These are phyloP conservation scores for Acanthamoeba lenticulata DNA, from an alignment of 208 protist species.

Conservation along the genomic window DNA sequence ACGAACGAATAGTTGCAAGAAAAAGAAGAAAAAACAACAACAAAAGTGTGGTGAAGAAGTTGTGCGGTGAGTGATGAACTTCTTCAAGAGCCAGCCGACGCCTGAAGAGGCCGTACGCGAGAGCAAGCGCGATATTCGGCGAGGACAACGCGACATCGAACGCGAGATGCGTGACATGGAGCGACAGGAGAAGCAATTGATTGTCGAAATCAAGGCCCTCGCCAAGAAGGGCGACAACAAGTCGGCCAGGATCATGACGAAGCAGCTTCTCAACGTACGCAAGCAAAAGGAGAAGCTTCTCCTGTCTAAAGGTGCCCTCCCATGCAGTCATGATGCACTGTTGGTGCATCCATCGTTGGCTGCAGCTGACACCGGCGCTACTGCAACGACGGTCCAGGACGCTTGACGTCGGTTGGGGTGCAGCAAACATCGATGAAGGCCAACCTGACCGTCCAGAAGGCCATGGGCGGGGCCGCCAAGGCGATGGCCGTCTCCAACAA, in stretches of 20 bases:
- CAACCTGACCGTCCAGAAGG: conserved; percentile 33
- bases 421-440: conserved; percentile 49
- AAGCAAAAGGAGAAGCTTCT: conserved; percentile 21
- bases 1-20: no score
- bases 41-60: no score
- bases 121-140: neutral
- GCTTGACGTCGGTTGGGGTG: neutral
- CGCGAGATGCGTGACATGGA: conserved; percentile 4
- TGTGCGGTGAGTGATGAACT: neutral
- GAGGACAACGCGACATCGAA: neutral
- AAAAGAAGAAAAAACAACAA: no score
- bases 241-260: neutral
- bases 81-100: conserved; percentile 22
- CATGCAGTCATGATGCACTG: neutral
- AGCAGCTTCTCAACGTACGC: neutral
- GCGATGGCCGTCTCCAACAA: conserved; percentile 62
- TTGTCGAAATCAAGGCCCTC: conserved; percentile 53
- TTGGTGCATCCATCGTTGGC: neutral
- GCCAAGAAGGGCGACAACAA: conserved; percentile 8
- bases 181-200: conserved; percentile 53
- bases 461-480: conserved; percentile 43
- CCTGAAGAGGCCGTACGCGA: conserved; percentile 46
- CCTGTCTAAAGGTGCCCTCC: neutral
- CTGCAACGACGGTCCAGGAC: neutral
- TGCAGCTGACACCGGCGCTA: neutral